Evolutionary conservation across 495 filamentous ascomycete genomes (phyloP), one percentile per base, ranked within the genome.

Genomic region (Paragyromitra xinjiangensis): DNA sequence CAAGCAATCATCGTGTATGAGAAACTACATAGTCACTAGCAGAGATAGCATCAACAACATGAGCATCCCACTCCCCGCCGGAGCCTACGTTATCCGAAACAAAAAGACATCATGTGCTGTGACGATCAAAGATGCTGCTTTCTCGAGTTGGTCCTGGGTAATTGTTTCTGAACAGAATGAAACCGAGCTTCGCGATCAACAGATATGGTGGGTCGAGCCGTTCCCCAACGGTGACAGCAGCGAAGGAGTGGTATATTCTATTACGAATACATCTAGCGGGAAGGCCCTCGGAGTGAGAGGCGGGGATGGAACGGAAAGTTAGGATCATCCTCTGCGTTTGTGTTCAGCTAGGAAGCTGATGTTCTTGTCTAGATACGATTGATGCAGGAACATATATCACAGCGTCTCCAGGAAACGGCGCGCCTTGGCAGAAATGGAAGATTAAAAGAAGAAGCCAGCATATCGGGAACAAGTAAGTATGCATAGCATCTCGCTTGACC

Each of bases 181-280:
- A 48, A 64, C 5, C 8, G 22, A n/a, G 19, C n/a, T 14, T 7
- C 62, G 62, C 11, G 62, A 64, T 45, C 39, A 45, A 45, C 62
- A 64, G n/a, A 64, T 64, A 26, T 48, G 62, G 62, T 64, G 62
- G 62, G n/a, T 64, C 19, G 62, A 64, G 5, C n/a, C 8, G 9
- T 22, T 64, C 3, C 62, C 62, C 7, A 14, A 4, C 7, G 26
- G 11, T 26, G 11, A 6, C 1, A 40, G 4, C 4, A 14, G n/a
- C 11, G 40, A 16, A 5, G 62, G 24, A 4, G 11, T 16, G 11
- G 5, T 14, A 1, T 64, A 48, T 64, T 64, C 62, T 14, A 64
- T 64, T 26, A 45, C 62, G 14, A 64, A 64, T 14, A 12, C 22
- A 64, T 64, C 39, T 8, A 61, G 29, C 39, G 56, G 56, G 56